phyloP scores from a whole-genome alignment of 768 basidiomycete genomes.

The Russula griseocarnosa region DNA sequence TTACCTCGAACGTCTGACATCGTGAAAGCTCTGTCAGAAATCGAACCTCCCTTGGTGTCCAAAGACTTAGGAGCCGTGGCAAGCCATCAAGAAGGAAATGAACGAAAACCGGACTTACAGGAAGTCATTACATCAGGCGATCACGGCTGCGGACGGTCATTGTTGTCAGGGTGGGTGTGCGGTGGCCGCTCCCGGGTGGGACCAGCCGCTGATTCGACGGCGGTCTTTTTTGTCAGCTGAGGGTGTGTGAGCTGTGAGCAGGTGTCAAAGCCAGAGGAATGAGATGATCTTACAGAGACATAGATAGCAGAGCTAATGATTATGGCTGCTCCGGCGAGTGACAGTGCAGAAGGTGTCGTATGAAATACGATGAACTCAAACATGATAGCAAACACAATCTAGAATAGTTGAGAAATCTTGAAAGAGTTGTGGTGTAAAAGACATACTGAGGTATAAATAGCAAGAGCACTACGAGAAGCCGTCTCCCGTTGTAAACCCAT shows the following conservation, averaged over 20 bases:
- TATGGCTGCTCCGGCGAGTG: conserved; percentile 57
- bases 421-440: conserved; percentile 25
- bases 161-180: not conserved
- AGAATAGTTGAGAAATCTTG: not conserved
- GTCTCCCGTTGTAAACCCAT: conserved; percentile 63
- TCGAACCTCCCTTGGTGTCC: not conserved
- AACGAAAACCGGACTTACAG: no score
- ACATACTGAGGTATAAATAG: conserved; percentile 51
- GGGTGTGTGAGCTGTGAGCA: not conserved
- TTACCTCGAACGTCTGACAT: not conserved
- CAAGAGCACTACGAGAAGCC: conserved; percentile 58
- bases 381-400: conserved; percentile 63
- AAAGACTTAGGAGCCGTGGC: not conserved
- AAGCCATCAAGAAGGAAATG: no score
- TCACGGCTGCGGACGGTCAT: not conserved
- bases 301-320: conserved; percentile 63
- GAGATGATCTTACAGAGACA: conserved; percentile 49
- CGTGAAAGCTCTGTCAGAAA: not conserved
- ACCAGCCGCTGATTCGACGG: conserved; percentile 3
- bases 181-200: not conserved
- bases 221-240: conserved; percentile 12
- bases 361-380: conserved; percentile 66
- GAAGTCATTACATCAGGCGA: not conserved
- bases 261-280: not conserved
- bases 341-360: conserved; percentile 53